Evolutionary conservation across 2,329 filamentous ascomycete species (phyloP).

Genomic region (Elsinoe ampelina): DNA sequence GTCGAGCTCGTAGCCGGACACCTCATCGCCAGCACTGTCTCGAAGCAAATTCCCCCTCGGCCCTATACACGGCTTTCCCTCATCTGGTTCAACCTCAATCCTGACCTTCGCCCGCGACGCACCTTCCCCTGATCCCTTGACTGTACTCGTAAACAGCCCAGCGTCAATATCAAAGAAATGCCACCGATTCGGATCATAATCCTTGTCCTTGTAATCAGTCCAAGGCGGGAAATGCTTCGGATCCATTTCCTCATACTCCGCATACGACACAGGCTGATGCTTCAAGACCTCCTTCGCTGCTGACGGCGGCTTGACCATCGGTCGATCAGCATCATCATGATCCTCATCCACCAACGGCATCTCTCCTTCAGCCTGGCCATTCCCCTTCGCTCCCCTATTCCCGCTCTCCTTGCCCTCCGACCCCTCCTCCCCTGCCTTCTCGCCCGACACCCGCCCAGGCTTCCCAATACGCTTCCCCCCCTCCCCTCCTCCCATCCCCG

Average conservation of each 20-base stretch:
- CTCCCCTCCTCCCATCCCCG: not conserved
- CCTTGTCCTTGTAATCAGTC: constrained; percentile 2
- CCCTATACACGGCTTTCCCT: constrained; percentile 15
- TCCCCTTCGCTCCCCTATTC: not conserved
- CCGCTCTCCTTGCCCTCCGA: not conserved
- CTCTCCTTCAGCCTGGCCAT: not conserved
- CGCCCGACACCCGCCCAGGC: not conserved
- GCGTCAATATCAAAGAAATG: constrained; percentile 7
- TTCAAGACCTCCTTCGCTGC: not conserved
- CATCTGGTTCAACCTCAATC: not conserved
- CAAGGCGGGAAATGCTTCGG: constrained; percentile 1
- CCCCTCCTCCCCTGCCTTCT: not conserved
- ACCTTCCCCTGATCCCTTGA: not conserved
- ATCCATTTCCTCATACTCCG: constrained; percentile 2
- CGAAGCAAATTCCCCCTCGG: constrained; percentile 22
- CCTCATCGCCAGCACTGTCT: constrained; percentile 35
- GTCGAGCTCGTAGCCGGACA: not conserved
- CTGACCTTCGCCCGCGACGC: not conserved
- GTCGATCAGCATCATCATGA: constrained; percentile 3
- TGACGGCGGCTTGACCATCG: not conserved
- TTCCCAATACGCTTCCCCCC: not conserved
- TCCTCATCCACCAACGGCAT: not conserved
- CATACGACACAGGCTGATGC: not conserved
- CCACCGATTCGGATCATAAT: constrained; percentile 9
- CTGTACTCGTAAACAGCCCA: not conserved